phyloP scores from a whole-genome alignment of 257 asterid species.

The Solanum megistacrolobum region DNA sequence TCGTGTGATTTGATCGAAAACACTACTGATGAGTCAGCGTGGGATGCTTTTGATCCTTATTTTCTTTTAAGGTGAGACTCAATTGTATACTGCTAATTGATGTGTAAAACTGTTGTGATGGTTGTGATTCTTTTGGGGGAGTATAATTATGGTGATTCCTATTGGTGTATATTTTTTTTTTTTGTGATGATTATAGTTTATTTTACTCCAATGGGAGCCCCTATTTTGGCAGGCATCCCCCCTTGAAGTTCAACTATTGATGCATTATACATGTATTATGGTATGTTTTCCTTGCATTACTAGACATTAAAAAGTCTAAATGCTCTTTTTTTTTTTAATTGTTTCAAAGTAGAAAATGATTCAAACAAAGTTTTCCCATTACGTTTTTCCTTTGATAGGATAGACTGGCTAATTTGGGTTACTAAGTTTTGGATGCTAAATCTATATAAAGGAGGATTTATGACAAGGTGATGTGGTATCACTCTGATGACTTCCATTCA shows the following conservation, averaged over 20 bases:
- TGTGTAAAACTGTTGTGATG: background rate
- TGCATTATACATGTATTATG: background rate
- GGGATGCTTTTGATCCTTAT: conserved; percentile 68
- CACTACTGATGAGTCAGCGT: conserved; percentile 23
- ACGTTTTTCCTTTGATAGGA: background rate
- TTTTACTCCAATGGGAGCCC: background rate
- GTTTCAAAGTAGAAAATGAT: background rate
- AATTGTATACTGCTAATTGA: background rate
- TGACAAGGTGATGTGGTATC: too few relatives aligned
- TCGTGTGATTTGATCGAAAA: conserved; percentile 13
- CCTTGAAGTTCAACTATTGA: background rate
- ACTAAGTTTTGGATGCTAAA: background rate
- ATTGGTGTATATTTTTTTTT: background rate
- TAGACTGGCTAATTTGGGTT: background rate
- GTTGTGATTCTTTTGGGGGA: background rate
- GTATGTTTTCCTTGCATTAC: background rate
- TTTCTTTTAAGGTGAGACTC: conserved; percentile 51
- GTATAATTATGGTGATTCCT: background rate
- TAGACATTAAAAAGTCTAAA: background rate
- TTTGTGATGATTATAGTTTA: background rate
- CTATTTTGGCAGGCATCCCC: background rate
- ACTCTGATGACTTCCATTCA: background rate
- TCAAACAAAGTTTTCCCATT: background rate
- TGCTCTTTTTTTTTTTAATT: background rate
- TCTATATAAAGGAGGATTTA: too few relatives aligned